Percentiles rank a stretch among this genome's conserved stretches.
Evolutionary conservation across 495 filamentous ascomycete species (phyloP).

Genomic region (Trichoderma parareesei): DNA sequence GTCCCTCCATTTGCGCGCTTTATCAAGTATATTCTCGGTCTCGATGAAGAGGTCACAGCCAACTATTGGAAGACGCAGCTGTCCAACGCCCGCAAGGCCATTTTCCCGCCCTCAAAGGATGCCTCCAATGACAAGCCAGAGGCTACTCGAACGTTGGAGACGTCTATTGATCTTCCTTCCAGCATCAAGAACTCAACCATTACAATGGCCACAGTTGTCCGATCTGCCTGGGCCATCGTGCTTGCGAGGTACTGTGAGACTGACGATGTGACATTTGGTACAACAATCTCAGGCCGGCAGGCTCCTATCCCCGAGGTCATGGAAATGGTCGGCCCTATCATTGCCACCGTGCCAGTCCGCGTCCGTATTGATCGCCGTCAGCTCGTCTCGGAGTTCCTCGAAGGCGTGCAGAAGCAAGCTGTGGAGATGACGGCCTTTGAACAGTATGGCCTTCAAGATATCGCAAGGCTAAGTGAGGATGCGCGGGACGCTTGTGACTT

Average conservation of each 20-base stretch:
- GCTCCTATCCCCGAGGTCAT: slow-evolving; percentile 36
- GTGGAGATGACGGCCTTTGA: slow-evolving; percentile 34
- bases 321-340: slow-evolving; percentile 43
- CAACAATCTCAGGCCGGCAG: slow-evolving; percentile 40
- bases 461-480: slow-evolving; percentile 14
- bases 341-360: slow-evolving; percentile 51
- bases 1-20: not conserved
- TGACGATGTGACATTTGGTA: slow-evolving; percentile 39
- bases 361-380: slow-evolving; percentile 15
- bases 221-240: slow-evolving; percentile 37
- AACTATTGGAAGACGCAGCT: slow-evolving; percentile 9
- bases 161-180: not conserved
- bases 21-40: not conserved
- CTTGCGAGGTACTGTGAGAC: slow-evolving; percentile 28
- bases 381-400: slow-evolving; percentile 16
- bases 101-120: not conserved
- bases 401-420: slow-evolving; percentile 25
- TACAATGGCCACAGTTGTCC: slow-evolving; percentile 39
- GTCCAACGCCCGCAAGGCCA: not conserved
- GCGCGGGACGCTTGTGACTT: slow-evolving; percentile 10
- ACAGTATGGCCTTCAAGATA: slow-evolving; percentile 38
- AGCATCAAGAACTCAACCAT: slow-evolving; percentile 21
- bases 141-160: not conserved
- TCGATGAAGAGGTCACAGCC: not conserved
- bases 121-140: not conserved